Base-by-base conservation (phyloP, 192 early-diverging fungal species). In the Podila verticillata region DNA sequence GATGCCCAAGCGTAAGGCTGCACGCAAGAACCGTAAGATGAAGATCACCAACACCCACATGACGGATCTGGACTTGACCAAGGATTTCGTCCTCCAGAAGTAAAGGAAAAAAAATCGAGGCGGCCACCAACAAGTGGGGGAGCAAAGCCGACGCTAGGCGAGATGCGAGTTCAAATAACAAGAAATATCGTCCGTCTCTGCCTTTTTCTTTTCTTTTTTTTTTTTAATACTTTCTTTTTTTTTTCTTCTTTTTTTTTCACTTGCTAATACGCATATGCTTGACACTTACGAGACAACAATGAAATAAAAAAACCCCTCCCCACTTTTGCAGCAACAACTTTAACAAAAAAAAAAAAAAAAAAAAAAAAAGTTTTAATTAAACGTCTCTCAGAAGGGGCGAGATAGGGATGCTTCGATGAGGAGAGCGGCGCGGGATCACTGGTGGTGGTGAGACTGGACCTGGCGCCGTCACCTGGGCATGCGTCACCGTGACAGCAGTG, bases 41-140 rank as follows among this genome's bases (percentile, higher is more conserved):
- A 92, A 93, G 72, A 92, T 94, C 65, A 93, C 91, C 4, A 95
- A 95, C 66, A 94, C 92, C 30, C 94, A 95, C 75, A 85, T 95
- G 83, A 84, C 84, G 34, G 89, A 86, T 44, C 85, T 94, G 36
- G 92, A 94, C 85, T 73, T 95, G 9, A 91, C 93, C 12, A 92
- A 91, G 74, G 92, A 93, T 75, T 92, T 90, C 70, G 87, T 87
- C 2, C 26, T 80, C 6, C 77, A 72, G 39, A 80, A 80, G 54
- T 80, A 61, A 68, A 7, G 26, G 15, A 39, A 17, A 15, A 12
- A 15, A 15, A 44, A n/a, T n/a, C n/a, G 39, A 44, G 10, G 36
- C 39, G 0, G 35, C 0, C 35, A 36, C 7, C 35, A 9, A 36
- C 35, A 3, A 36, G n/a, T n/a, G n/a, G n/a, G n/a, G 35, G 35